phyloP scores from a whole-genome alignment of 257 asterid genomes.

The Primulina eburnea region DNA sequence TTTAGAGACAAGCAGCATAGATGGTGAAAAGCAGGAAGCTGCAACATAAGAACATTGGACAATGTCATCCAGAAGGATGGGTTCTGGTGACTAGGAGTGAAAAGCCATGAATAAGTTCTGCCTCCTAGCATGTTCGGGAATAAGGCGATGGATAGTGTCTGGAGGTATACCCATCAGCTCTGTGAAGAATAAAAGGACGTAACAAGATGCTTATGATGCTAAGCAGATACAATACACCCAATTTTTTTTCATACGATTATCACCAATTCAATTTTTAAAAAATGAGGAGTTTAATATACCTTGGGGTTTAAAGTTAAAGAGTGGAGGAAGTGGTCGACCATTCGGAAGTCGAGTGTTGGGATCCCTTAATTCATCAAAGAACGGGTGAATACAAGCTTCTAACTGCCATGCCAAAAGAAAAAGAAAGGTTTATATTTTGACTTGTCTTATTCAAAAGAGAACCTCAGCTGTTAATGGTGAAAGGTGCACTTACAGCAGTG shows the following conservation, averaged over 20 bases:
- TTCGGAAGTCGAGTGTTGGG: slow-evolving; percentile 83
- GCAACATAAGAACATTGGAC: slow-evolving; percentile 17
- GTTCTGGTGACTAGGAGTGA: slow-evolving; percentile 45
- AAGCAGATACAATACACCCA: not conserved
- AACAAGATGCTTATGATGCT: slow-evolving; percentile 13
- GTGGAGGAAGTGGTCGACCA: slow-evolving; percentile 99
- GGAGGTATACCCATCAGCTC: slow-evolving; percentile 82
- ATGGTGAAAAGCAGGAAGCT: slow-evolving; percentile 8
- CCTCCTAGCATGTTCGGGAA: slow-evolving; percentile 95
- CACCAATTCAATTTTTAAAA: too few species aligned
- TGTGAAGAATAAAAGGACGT: slow-evolving; percentile 31
- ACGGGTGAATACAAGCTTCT: slow-evolving; percentile 97
- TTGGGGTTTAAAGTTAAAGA: slow-evolving; percentile 82
- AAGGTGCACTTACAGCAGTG: slow-evolving; percentile 79
- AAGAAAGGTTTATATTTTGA: slow-evolving; percentile 12
- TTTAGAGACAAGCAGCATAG: slow-evolving; percentile 17
- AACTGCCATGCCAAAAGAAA: slow-evolving; percentile 46
- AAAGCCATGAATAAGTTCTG: slow-evolving; percentile 97
- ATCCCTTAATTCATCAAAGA: slow-evolving; percentile 89
- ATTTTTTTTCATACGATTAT: too few species aligned
- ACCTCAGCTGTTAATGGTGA: slow-evolving; percentile 22
- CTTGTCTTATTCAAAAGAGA: slow-evolving; percentile 7
- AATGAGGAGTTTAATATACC: slow-evolving; percentile 27
- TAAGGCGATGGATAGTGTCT: slow-evolving; percentile 73
- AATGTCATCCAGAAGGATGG: slow-evolving; percentile 19